phyloP scores from a whole-genome alignment of 2,329 filamentous ascomycete species.

The Erysiphe pulchra region DNA sequence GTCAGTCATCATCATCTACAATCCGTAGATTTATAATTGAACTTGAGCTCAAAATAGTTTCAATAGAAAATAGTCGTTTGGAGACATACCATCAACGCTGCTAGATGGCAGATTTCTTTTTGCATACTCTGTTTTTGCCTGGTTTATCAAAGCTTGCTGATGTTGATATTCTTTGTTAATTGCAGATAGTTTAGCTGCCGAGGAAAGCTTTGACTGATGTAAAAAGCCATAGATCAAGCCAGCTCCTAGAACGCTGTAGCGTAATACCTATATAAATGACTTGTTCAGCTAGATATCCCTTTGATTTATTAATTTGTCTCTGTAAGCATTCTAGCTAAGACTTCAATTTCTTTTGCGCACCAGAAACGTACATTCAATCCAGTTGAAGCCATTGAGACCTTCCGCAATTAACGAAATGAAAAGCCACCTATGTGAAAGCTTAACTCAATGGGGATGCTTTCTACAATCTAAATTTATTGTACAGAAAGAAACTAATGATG shows the following conservation, averaged over 20 bases:
- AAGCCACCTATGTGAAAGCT: no score
- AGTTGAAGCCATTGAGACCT: slow-evolving; percentile 16
- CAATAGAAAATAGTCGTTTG: background rate
- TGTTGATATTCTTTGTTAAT: slow-evolving; percentile 65
- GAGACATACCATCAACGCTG: slow-evolving; percentile 16
- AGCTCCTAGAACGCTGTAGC: slow-evolving; percentile 78
- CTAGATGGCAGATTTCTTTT: slow-evolving; percentile 40
- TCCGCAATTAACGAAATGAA: no score
- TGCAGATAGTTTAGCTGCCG: slow-evolving; percentile 42
- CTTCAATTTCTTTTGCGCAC: background rate
- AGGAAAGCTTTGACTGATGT: slow-evolving; percentile 63
- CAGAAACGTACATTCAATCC: slow-evolving; percentile 24
- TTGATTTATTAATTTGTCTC: background rate
- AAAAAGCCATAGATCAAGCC: slow-evolving; percentile 90
- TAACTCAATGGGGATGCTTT: no score
- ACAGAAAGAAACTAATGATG: no score
- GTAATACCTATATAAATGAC: slow-evolving; percentile 45
- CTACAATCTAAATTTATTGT: no score
- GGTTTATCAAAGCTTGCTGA: slow-evolving; percentile 73
- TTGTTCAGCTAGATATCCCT: background rate
- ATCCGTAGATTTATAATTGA: background rate
- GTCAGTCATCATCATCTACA: background rate
- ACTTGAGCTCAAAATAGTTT: no score
- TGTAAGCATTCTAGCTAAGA: background rate
- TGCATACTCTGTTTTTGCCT: slow-evolving; percentile 76